Conservation (phyloP, 164 flowering plant species). For the Echeveria elegans region DNA sequence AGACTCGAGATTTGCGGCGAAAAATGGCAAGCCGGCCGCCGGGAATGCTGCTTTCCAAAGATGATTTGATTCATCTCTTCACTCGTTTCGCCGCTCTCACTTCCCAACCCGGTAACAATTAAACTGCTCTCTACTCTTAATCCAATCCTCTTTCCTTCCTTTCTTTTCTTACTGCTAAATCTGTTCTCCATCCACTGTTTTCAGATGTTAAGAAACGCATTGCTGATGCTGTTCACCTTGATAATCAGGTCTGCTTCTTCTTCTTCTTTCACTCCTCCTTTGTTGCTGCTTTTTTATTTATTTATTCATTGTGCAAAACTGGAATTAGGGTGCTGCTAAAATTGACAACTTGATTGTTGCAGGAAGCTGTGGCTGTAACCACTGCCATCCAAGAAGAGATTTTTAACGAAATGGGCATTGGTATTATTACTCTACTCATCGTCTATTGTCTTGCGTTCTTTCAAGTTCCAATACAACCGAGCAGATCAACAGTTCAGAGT, state of each 20-base stretch:
- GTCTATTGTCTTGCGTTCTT: neutral
- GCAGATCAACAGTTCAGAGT: no score
- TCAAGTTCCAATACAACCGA: neutral
- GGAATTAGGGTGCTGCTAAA: neutral
- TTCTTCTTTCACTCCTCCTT: no score
- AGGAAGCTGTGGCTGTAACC: conserved; percentile 91
- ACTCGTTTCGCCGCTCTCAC: conserved; percentile 71
- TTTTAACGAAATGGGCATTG: conserved; percentile 80
- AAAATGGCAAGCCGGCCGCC: conserved; percentile 53
- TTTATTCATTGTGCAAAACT: neutral
- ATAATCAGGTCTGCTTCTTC: conserved; percentile 73
- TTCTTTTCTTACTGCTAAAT: neutral
- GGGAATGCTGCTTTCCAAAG: conserved; percentile 33
- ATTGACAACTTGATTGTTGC: conserved; percentile 6
- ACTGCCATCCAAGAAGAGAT: conserved; percentile 86
- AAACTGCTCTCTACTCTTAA: neutral
- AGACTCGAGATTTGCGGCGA: no score
- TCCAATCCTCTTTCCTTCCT: neutral
- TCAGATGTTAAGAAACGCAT: conserved; percentile 74
- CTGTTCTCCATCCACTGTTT: neutral
- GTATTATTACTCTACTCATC: conserved; percentile 19
- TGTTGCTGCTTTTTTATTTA: no score
- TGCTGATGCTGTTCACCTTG: conserved; percentile 55
- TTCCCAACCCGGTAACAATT: conserved; percentile 69
- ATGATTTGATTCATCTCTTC: conserved; percentile 61